phyloP scores from a whole-genome alignment of 1,284 basidiomycete genomes.

The Apiotrichum montevideense region DNA sequence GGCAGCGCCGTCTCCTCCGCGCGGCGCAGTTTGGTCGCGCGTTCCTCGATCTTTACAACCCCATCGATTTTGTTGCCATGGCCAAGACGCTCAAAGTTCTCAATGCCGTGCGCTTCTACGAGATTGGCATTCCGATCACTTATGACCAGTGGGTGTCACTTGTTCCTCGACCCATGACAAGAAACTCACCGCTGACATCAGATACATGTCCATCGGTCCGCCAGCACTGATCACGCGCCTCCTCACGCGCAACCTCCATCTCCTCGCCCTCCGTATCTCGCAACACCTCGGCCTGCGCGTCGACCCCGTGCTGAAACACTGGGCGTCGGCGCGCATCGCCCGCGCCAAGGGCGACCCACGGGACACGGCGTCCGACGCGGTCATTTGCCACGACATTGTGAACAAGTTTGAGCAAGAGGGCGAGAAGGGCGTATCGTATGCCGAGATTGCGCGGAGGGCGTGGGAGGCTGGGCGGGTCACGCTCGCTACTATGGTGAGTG shows the following conservation, averaged over 20 bases:
- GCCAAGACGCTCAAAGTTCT: slow-evolving; percentile 89
- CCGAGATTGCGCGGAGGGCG: slow-evolving; percentile 87
- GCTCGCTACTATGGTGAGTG: slow-evolving; percentile 75
- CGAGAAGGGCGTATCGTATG: slow-evolving; percentile 66
- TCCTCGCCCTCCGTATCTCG: slow-evolving; percentile 87
- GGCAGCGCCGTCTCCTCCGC: slow-evolving; percentile 83
- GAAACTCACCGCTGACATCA: slow-evolving; percentile 35
- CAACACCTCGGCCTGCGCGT: slow-evolving; percentile 74
- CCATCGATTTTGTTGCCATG: slow-evolving; percentile 83
- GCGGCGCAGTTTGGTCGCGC: slow-evolving; percentile 92
- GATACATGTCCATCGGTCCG: slow-evolving; percentile 70
- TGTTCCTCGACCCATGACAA: too few relatives aligned
- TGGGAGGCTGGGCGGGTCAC: slow-evolving; percentile 83
- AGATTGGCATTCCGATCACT: slow-evolving; percentile 89
- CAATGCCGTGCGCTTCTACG: slow-evolving; percentile 83
- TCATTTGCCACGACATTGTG: slow-evolving; percentile 73
- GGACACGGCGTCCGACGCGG: slow-evolving; percentile 60
- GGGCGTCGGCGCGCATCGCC: slow-evolving; percentile 88
- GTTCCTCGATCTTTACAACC: slow-evolving; percentile 87
- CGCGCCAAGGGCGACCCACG: slow-evolving; percentile 56
- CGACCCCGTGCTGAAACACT: slow-evolving; percentile 84
- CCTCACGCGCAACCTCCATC: slow-evolving; percentile 79
- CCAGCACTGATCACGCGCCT: slow-evolving; percentile 73
- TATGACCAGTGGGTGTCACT: slow-evolving; percentile 66
- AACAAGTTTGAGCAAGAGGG: slow-evolving; percentile 68